Percentiles rank a stretch among this genome's conserved stretches.
Conservation (phyloP, 177 flowering plant genomes). For the Vitis hybrid region DNA sequence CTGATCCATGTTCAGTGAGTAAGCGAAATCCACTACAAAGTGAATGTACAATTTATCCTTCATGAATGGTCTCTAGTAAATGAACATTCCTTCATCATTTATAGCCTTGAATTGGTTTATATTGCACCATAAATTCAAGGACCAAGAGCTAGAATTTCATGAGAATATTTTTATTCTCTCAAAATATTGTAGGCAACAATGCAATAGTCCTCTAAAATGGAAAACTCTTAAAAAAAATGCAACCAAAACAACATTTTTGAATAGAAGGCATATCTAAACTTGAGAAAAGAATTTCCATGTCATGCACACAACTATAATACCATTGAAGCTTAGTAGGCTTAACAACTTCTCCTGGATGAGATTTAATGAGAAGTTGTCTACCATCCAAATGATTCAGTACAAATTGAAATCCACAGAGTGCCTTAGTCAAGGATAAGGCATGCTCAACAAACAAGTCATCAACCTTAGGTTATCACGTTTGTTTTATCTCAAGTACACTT, state of each 20-base stretch:
- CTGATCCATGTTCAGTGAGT: conserved; percentile 60
- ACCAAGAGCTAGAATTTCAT: no score
- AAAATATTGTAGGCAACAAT: no score
- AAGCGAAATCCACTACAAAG: conserved; percentile 88
- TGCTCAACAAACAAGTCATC: conserved; percentile 63
- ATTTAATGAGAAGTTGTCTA: conserved; percentile 63
- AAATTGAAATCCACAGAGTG: conserved; percentile 71
- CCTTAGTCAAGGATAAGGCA: conserved; percentile 51
- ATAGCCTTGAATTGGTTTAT: conserved; percentile 83
- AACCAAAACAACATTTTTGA: neutral
- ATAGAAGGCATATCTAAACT: neutral
- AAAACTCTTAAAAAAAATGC: neutral
- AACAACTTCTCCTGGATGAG: conserved; percentile 64
- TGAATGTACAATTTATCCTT: conserved; percentile 83
- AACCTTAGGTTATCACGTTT: conserved; percentile 28
- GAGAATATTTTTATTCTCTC: no score
- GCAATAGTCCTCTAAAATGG: no score
- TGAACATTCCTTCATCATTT: conserved; percentile 90
- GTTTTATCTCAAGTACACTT: no score
- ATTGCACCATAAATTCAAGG: neutral
- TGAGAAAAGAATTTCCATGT: no score
- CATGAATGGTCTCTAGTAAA: conserved; percentile 86
- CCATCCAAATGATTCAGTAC: conserved; percentile 52
- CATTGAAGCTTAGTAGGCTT: conserved; percentile 51
- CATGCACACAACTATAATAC: neutral